Percentiles rank a stretch among this genome's conserved stretches.
Conservation (phyloP, 2,329 filamentous ascomycete species). For the Coniochaeta sp. region DNA sequence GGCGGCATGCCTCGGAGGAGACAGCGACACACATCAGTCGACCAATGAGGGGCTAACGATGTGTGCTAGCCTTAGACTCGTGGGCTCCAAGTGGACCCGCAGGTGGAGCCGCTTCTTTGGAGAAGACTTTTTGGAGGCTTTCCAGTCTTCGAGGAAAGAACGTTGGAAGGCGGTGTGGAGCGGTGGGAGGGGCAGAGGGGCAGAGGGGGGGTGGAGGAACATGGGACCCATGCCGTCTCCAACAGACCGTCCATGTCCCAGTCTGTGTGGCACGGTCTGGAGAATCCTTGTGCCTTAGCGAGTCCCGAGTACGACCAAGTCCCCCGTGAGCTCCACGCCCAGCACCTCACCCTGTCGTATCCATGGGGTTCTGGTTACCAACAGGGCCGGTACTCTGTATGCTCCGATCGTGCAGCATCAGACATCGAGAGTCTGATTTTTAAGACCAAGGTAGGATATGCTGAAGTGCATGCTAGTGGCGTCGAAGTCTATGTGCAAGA, state of each 20-base stretch:
- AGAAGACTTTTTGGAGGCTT: not conserved
- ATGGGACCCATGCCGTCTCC: not conserved
- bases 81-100: not conserved
- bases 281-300: not conserved
- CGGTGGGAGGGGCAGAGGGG: not conserved
- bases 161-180: conserved; percentile 3
- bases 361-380: not conserved
- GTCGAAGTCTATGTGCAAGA: no score
- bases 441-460: not conserved
- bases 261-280: not conserved
- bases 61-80: conserved; percentile 28
- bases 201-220: no score
- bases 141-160: not conserved
- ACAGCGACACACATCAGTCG: conserved; percentile 33
- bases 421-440: not conserved
- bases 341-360: not conserved
- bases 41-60: conserved; percentile 41
- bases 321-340: not conserved
- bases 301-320: not conserved
- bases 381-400: not conserved
- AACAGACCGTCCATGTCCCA: not conserved
- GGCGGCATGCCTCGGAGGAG: conserved; percentile 19
- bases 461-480: no score
- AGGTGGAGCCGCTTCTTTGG: not conserved
- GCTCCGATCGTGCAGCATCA: not conserved